phyloP scores from a whole-genome alignment of 345 rosid species.

The Trapa bicornis region DNA sequence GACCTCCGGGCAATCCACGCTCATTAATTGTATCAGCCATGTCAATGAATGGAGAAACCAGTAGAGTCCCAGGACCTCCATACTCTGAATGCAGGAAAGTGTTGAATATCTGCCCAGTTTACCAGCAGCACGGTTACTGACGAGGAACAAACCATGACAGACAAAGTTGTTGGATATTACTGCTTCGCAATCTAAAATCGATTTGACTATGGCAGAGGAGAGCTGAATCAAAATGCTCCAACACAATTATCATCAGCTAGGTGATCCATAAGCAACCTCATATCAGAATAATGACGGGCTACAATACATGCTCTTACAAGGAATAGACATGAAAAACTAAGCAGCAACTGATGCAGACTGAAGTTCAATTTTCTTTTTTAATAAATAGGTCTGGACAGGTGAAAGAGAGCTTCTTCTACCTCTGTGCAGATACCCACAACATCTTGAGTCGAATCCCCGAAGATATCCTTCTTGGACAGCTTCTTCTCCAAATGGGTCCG shows the following conservation, averaged over 20 bases:
- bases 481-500: slow-evolving; percentile 41
- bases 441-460: slow-evolving; percentile 55
- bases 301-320: not conserved
- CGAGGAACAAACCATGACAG: not conserved
- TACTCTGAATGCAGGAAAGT: slow-evolving; percentile 69
- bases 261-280: not conserved
- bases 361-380: not conserved
- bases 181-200: not conserved
- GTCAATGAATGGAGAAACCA: slow-evolving; percentile 81
- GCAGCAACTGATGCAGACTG: too few relatives aligned
- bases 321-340: not conserved
- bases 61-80: slow-evolving; percentile 90
- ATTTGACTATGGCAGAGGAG: not conserved
- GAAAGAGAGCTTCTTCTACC: slow-evolving; percentile 24
- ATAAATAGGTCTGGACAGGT: not conserved
- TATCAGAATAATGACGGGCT: not conserved
- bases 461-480: slow-evolving; percentile 58
- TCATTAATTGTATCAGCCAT: slow-evolving; percentile 83
- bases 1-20: slow-evolving; percentile 69
- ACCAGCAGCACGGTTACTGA: not conserved
- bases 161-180: not conserved
- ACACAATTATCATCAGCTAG: not conserved
- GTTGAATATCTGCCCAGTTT: slow-evolving; percentile 40
- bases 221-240: not conserved
- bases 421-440: slow-evolving; percentile 68